Conservation (phyloP, 2,329 filamentous ascomycete species). For the Sphaerulina vaccinii region DNA sequence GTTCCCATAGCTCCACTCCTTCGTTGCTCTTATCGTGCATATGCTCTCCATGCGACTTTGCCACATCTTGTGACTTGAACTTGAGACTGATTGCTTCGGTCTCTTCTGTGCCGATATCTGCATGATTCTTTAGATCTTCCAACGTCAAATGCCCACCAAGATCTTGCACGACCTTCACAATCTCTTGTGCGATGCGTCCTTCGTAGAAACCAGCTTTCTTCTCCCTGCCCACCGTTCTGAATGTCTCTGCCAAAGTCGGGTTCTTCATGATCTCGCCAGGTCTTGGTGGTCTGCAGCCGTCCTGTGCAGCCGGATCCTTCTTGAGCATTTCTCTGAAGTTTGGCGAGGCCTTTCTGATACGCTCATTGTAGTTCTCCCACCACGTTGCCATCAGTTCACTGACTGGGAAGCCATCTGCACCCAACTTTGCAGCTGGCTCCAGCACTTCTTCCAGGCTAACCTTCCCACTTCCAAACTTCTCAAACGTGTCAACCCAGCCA, state of each 20-base stretch:
- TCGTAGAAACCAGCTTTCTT: constrained; percentile 91
- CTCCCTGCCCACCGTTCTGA: constrained; percentile 71
- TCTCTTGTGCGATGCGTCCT: constrained; percentile 75
- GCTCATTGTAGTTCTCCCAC: constrained; percentile 68
- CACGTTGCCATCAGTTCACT: constrained; percentile 59
- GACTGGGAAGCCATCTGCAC: constrained; percentile 85
- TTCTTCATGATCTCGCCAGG: constrained; percentile 90
- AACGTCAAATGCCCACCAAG: constrained; percentile 75
- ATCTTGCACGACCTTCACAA: constrained; percentile 74
- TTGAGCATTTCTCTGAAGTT: constrained; percentile 89
- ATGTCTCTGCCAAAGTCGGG: constrained; percentile 75
- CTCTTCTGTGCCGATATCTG: constrained; percentile 70
- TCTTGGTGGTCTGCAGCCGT: constrained; percentile 70
- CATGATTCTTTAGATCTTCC: constrained; percentile 77
- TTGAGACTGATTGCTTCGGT: constrained; percentile 78
- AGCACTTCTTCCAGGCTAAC: constrained; percentile 74
- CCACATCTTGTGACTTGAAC: constrained; percentile 56
- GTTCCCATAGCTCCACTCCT: constrained; percentile 87
- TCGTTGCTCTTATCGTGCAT: constrained; percentile 48
- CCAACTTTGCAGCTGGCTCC: constrained; percentile 77
- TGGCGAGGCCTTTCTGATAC: constrained; percentile 71
- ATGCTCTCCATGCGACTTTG: constrained; percentile 46
- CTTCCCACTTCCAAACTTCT: constrained; percentile 86
- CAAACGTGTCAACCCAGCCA: constrained; percentile 87
- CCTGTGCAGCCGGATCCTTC: constrained; percentile 63